Evolutionary conservation across 169 alveolate species (phyloP), one percentile per base, ranked within the genome.

Genomic region (Blepharisma undulans): DNA sequence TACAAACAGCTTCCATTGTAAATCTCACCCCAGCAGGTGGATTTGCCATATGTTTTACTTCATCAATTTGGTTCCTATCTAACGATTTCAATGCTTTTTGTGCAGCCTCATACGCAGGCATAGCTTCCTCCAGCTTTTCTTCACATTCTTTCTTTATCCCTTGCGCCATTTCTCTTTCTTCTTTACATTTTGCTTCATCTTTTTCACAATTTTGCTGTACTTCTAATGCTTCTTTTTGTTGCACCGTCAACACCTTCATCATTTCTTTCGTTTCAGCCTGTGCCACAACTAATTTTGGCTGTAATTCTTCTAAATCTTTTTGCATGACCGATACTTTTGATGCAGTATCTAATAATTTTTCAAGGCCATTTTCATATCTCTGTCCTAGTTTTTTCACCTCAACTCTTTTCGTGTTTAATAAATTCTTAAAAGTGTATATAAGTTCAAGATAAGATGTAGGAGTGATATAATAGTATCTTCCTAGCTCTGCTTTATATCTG

Each of bases 401-500:
- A 4, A 90, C 94, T 76, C 77, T 95, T 87, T 91, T 96, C 91
- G 90, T 92, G 76, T 25, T 92, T 95, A 34, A 94, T 88, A 22
- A 96, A 92, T 76, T 92, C 92, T 81, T 96, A 92, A 97, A 97
- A 95, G 61, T 96, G 91, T 82, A 94, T 92, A 97, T 93, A 30
- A 97, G 95, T 89, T 96, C 97, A 7, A 97, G 93, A 90, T 96
- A 97, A 72, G 97, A 93, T 8, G 99, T 96, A 19, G 99, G 99
- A 18, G 99, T 97, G 22, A 97, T 97, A 94, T 97, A 97, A 88
- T 97, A 95, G 87, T 95, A 96, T 91, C 98, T 96, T 93, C 98
- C 92, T 76, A 95, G 92, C 92, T 98, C 99, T 76, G 94, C 89
- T 22, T 93, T 89, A 94, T 96, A 98, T 90, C 95, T 93, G 72